Conservation (phyloP, 2,329 filamentous ascomycete species). For the Fusarium circinatum region DNA sequence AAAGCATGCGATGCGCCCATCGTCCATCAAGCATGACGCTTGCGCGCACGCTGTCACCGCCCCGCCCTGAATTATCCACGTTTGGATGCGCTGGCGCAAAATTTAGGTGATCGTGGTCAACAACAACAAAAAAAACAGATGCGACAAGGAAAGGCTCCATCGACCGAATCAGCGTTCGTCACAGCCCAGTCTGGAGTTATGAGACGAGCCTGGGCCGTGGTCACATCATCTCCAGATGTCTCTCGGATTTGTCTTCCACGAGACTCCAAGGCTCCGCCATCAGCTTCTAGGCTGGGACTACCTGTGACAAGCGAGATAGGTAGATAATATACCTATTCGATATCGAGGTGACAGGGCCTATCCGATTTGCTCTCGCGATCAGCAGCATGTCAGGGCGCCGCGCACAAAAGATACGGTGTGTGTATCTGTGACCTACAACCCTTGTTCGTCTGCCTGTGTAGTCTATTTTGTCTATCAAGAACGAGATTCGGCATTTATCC, state of each 20-base stretch:
- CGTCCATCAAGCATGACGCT: slow-evolving; percentile 44
- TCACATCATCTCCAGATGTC: slow-evolving; percentile 32
- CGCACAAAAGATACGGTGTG: slow-evolving; percentile 43
- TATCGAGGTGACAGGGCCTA: slow-evolving; percentile 13
- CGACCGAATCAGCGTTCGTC: slow-evolving; percentile 40
- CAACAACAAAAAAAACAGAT: slow-evolving; percentile 40
- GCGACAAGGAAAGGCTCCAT: slow-evolving; percentile 38
- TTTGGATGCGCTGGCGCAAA: slow-evolving; percentile 44
- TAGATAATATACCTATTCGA: slow-evolving; percentile 24
- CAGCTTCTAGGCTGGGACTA: slow-evolving; percentile 13
- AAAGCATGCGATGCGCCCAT: slow-evolving; percentile 43
- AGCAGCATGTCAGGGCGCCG: slow-evolving; percentile 24
- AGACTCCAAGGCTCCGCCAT: slow-evolving; percentile 11
- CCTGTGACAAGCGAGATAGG: slow-evolving; percentile 33
- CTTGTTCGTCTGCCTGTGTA: slow-evolving; percentile 1
- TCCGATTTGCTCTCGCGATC: slow-evolving; percentile 24
- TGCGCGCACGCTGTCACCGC: slow-evolving; percentile 45
- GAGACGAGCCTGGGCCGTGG: slow-evolving; percentile 17
- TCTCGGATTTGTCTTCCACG: slow-evolving; percentile 6
- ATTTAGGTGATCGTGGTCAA: slow-evolving; percentile 34
- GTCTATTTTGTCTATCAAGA: slow-evolving; percentile 13
- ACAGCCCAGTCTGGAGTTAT: slow-evolving; percentile 34
- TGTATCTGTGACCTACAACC: slow-evolving; percentile 18
- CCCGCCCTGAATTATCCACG: slow-evolving; percentile 41
- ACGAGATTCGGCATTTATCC: slow-evolving; percentile 27